Evolutionary conservation across 2,329 filamentous ascomycete species (phyloP), one percentile per base, ranked within the genome.

Genomic region (Phyllachora maydis): DNA sequence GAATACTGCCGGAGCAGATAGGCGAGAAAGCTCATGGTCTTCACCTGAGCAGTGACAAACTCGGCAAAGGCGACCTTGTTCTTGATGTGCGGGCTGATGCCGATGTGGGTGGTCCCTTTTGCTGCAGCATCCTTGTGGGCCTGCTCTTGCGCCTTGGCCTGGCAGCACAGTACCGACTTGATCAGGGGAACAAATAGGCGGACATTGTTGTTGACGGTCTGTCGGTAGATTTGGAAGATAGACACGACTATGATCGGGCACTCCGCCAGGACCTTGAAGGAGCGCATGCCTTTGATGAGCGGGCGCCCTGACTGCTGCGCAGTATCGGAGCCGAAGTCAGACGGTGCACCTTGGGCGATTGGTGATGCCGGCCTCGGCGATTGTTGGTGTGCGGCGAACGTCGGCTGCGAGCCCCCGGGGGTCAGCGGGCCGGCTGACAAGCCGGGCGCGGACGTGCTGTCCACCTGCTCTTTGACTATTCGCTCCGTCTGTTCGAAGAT

Each of bases 231-330:
- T 49, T 98, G 88, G 45, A 98, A 95, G 33, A 98, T 79, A 4
- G 85, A 95, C 1, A 98, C 88, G 4, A 99, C 88, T 19, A 98
- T 95, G 24, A 99, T 99, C 0, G 88, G 88, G 37, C 88, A 98
- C 46, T 99, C 88, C 2, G 85, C 82, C 4, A 98, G 64, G 13
- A 98, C 85, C 47, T 95, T 98, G 63, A 99, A 98, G 1, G 88
- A 98, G 43, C 92, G 81, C 79, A 93, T 93, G 15, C 88, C 88
- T 47, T 81, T 91, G 26, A 83, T 55, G 16, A 98, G 50, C 23
- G 79, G 75, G 28, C 83, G 70, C 26, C 67, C 69, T 6, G 51
- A 79, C 37, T 82, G 74, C 40, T 85, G 79, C 37, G 81, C 74
- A n/a, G 59, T 54, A 36, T 93, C 83, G 9, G 70, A 64, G 5